Evolutionary conservation across 2,329 filamentous ascomycete genomes (phyloP).

Genomic region (Verticillium nonalfalfae): DNA sequence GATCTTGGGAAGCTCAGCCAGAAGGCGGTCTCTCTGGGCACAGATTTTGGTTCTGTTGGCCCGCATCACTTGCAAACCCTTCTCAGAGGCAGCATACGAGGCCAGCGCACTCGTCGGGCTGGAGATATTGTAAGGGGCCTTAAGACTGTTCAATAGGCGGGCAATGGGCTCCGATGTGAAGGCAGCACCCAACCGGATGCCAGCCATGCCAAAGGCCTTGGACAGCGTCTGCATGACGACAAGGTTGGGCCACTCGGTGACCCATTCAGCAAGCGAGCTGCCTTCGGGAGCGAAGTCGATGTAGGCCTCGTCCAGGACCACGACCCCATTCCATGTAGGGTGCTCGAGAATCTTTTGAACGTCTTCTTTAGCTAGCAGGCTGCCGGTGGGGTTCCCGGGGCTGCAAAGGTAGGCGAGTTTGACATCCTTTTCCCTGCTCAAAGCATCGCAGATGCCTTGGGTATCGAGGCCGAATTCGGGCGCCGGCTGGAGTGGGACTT

Average conservation of each 20-base stretch:
- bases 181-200: conserved; percentile 81
- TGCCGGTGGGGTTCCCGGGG: conserved; percentile 89
- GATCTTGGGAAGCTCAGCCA: conserved; percentile 67
- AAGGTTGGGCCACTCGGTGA: conserved; percentile 86
- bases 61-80: conserved; percentile 69
- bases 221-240: conserved; percentile 98
- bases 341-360: conserved; percentile 71
- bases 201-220: conserved; percentile 93
- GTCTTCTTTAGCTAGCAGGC: conserved; percentile 68
- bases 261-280: conserved; percentile 84
- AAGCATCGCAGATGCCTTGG: conserved; percentile 56
- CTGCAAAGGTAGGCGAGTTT: conserved; percentile 93
- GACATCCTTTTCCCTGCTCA: conserved; percentile 57
- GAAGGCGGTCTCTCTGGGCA: conserved; percentile 68
- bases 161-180: conserved; percentile 75
- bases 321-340: conserved; percentile 89
- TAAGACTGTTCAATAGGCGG: conserved; percentile 78
- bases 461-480: conserved; percentile 71
- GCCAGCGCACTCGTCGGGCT: conserved; percentile 82
- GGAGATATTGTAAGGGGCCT: conserved; percentile 94
- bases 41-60: conserved; percentile 64
- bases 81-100: conserved; percentile 58
- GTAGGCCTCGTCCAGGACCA: conserved; percentile 93
- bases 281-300: conserved; percentile 78
- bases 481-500: conserved; percentile 71